Percentiles rank a stretch among this genome's conserved stretches.
These are phyloP conservation scores for Monilinia laxa DNA, from an alignment of 2,329 filamentous ascomycete genomes.

Conservation along the genomic window DNA sequence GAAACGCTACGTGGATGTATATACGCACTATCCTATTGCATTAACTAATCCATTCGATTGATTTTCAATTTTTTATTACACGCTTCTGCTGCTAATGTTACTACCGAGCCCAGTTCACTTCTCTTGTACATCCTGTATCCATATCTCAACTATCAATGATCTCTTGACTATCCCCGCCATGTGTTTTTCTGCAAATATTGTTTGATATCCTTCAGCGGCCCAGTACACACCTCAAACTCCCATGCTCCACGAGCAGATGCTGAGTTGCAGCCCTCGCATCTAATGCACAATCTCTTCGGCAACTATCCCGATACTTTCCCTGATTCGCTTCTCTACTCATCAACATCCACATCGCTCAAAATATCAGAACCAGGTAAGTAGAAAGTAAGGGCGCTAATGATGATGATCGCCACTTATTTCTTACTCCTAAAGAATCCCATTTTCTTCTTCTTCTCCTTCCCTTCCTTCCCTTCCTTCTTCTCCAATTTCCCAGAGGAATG, in stretches of 20 bases:
- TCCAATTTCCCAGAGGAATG: conserved; percentile 45
- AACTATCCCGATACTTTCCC: background rate
- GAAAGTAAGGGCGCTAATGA: background rate
- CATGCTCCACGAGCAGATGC: background rate
- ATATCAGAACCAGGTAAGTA: background rate
- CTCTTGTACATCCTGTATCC: conserved; percentile 12
- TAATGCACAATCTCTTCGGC: background rate
- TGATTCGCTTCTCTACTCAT: background rate
- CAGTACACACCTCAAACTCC: background rate
- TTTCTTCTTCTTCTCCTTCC: conserved; percentile 55
- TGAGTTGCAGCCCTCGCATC: background rate
- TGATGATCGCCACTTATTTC: conserved; percentile 44
- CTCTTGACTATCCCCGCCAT: background rate
- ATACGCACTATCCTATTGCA: no score
- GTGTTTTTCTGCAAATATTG: background rate
- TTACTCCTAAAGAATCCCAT: conserved; percentile 59
- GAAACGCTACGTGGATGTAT: no score
- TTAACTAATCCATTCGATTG: background rate
- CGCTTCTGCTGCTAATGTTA: background rate
- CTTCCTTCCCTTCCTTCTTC: conserved; percentile 47
- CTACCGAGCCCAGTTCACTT: background rate
- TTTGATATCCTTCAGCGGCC: background rate
- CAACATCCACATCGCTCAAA: background rate
- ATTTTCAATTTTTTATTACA: conserved; percentile 16
- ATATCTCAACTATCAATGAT: background rate